Conservation (phyloP, 1,284 basidiomycete genomes). For the Naganishia sp. region DNA sequence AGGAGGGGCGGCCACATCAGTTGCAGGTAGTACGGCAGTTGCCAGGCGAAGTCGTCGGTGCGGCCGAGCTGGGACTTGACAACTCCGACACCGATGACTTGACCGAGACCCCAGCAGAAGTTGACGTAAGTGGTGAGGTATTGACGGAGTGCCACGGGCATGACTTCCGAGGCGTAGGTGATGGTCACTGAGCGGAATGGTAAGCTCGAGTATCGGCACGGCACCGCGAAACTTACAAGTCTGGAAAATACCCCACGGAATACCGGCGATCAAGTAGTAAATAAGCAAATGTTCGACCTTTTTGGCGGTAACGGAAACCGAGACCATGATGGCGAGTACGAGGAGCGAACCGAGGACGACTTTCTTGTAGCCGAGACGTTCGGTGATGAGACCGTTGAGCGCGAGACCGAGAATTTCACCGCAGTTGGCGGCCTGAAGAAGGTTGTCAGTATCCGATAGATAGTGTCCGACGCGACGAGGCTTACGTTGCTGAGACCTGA, state of each 20-base stretch:
- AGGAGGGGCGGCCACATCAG: constrained; percentile 32
- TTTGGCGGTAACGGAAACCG: constrained; percentile 48
- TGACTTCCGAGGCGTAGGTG: constrained; percentile 46
- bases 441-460: not conserved
- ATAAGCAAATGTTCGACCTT: constrained; percentile 42
- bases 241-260: constrained; percentile 45
- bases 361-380: constrained; percentile 52
- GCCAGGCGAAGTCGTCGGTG: constrained; percentile 35
- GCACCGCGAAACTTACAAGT: constrained; percentile 8
- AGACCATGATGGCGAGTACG: constrained; percentile 44
- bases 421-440: constrained; percentile 42
- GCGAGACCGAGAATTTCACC: constrained; percentile 56
- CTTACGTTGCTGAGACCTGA: constrained; percentile 53
- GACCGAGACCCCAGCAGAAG: constrained; percentile 50
- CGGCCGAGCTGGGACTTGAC: constrained; percentile 45
- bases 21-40: constrained; percentile 47
- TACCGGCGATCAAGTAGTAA: constrained; percentile 46
- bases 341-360: constrained; percentile 44
- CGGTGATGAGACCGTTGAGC: constrained; percentile 52
- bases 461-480: not conserved
- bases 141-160: constrained; percentile 47
- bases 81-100: constrained; percentile 50
- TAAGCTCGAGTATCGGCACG: not conserved
- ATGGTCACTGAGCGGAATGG: constrained; percentile 26
- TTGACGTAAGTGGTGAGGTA: constrained; percentile 51